phyloP scores from a whole-genome alignment of 176 grass and related monocot species.

The Raddia guianensis region DNA sequence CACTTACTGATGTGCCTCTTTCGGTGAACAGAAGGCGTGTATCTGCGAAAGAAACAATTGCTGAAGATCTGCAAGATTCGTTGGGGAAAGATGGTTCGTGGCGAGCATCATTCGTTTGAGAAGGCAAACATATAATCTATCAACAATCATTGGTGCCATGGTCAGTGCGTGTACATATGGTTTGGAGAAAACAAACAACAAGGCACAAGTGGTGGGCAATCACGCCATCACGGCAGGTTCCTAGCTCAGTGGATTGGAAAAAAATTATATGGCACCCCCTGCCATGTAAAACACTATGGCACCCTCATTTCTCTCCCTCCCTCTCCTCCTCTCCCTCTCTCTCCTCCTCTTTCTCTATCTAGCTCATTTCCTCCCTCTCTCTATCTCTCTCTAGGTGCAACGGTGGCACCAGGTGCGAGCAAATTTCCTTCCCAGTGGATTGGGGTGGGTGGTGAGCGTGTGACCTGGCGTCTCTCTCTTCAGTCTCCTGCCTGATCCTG shows the following conservation, averaged over 20 bases:
- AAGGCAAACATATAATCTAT: neutral
- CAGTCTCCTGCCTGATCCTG: too few relatives aligned
- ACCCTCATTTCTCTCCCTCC: too few relatives aligned
- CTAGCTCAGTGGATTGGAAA: neutral
- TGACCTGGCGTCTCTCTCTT: neutral
- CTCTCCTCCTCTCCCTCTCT: too few relatives aligned
- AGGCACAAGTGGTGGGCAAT: neutral
- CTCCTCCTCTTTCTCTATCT: too few relatives aligned
- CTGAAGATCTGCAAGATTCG: constrained; percentile 25
- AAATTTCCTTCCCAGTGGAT: too few relatives aligned
- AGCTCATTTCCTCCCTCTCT: too few relatives aligned
- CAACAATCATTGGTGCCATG: constrained; percentile 13
- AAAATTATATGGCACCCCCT: too few relatives aligned
- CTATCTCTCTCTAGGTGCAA: too few relatives aligned
- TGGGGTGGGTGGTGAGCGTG: neutral
- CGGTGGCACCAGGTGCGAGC: too few relatives aligned
- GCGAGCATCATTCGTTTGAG: neutral
- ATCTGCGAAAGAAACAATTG: neutral
- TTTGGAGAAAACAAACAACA: neutral
- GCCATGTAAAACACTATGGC: too few relatives aligned
- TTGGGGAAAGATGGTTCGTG: neutral
- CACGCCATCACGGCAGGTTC: neutral
- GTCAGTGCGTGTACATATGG: constrained; percentile 12
- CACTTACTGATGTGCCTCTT: neutral
- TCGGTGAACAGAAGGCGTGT: neutral